Base-by-base conservation (phyloP, 2,329 filamentous ascomycete genomes). In the Lecanicillium sp. region DNA sequence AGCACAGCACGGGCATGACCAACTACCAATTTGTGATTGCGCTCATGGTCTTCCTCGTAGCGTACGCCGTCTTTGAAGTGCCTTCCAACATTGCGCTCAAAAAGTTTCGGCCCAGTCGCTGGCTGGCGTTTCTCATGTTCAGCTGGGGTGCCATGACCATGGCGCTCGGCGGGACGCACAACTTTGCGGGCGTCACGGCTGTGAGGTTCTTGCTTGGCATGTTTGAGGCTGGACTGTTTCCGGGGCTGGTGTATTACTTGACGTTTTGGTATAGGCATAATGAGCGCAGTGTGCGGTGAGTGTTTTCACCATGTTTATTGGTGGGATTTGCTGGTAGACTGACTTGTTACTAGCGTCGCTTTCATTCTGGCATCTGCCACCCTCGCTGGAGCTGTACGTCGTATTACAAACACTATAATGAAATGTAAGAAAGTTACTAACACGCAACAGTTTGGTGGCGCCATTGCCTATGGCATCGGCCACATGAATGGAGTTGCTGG, bases 241-340 rank as follows among this genome's bases (percentile, higher is more conserved):
- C 79, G 0, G 79, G 80, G 0, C 59, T 85, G 47, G 73, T 77
- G 1, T 64, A 78, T 56, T 85, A 85, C 48, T 63, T 88, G 34
- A 86, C 83, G 0, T 76, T 85, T 44, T 87, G 84, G 70, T 88
- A 88, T 56, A 78, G 72, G 32, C 75, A 77, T 47, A 70, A 75
- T 14, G 83, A 88, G 58, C 70, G 84, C 4, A 82, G 80, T 16
- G 60, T 85, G n/a, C 71, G 59, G 55, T 59, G 38, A 44, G 55
- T 50, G 15, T 30, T 22, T 5, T 22, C 19, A 3, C 22, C 19
- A 33, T 32, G 37, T 20, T 14, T 41, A 22, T 17, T n/a, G 15
- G 8, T 35, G 18, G 17, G 12, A 8, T 16, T 31, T 16, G 6
- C 14, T 7, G 15, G 8, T 14, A n/a, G 25, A 20, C 30, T 34